Conservation (phyloP, 257 asterid species). For the Parsonsia alboflavescens region DNA sequence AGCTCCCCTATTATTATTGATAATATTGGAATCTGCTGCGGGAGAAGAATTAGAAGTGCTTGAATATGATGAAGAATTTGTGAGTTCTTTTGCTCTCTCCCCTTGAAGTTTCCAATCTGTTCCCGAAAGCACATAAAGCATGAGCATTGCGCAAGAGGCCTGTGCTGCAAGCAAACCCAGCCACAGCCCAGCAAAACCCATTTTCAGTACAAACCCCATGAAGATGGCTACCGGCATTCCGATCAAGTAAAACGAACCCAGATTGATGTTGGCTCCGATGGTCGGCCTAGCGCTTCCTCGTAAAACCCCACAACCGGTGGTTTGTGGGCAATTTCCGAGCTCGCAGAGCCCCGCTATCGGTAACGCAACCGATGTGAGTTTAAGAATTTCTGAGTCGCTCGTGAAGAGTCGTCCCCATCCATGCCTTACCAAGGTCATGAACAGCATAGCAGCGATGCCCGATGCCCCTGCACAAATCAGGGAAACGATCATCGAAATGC, state of each 20-base stretch:
- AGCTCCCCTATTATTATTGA: background rate
- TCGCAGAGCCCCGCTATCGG: constrained; percentile 90
- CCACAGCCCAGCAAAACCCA: constrained; percentile 90
- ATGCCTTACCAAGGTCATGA: constrained; percentile 56
- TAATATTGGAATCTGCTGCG: constrained; percentile 6
- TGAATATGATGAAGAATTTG: constrained; percentile 27
- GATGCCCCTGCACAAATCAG: constrained; percentile 41
- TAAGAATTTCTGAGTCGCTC: constrained; percentile 51
- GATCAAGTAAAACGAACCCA: constrained; percentile 78
- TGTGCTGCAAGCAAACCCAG: constrained; percentile 91
- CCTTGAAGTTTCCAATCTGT: constrained; percentile 72
- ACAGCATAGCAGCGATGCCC: constrained; percentile 64
- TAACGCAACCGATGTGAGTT: constrained; percentile 63
- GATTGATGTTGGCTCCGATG: constrained; percentile 70
- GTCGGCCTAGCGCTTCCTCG: constrained; percentile 88
- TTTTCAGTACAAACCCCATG: constrained; percentile 59
- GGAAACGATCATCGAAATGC: constrained; percentile 55
- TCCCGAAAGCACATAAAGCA: constrained; percentile 49
- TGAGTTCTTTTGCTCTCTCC: constrained; percentile 62
- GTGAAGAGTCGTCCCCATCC: constrained; percentile 79
- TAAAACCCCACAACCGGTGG: constrained; percentile 88
- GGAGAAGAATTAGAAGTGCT: background rate
- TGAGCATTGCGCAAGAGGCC: constrained; percentile 66
- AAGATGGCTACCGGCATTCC: constrained; percentile 94
- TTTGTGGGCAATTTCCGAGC: constrained; percentile 94